These are phyloP conservation scores for Irpex lacteus DNA, from an alignment of 1,284 basidiomycete genomes.

Conservation along the genomic window DNA sequence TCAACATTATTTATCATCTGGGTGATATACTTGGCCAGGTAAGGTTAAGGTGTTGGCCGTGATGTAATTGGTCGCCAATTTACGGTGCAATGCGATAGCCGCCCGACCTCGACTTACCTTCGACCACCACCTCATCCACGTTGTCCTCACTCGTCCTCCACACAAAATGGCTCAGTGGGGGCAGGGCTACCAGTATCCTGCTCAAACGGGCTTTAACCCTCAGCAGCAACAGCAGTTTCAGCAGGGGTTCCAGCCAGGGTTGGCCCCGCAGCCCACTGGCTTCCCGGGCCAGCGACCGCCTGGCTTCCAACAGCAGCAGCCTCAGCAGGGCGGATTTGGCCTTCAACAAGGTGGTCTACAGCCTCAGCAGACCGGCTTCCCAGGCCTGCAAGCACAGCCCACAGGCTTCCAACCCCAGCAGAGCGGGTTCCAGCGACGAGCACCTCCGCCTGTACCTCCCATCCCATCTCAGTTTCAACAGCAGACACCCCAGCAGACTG, in stretches of 20 bases:
- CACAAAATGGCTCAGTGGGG: conserved; percentile 59
- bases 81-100: background rate
- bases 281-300: conserved; percentile 32
- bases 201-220: conserved; percentile 57
- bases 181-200: conserved; percentile 56
- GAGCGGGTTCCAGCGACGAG: conserved; percentile 47
- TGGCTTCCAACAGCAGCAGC: conserved; percentile 34
- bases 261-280: conserved; percentile 39
- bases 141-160: background rate
- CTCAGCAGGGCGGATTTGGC: conserved; percentile 31
- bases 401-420: conserved; percentile 30
- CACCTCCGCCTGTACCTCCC: conserved; percentile 61
- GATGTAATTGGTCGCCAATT: background rate
- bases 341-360: conserved; percentile 36
- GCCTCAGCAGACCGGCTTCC: conserved; percentile 49
- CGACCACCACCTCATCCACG: conserved; percentile 2
- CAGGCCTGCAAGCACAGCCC: conserved; percentile 32
- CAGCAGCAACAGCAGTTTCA: conserved; percentile 35
- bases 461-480: conserved; percentile 56
- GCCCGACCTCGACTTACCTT: conserved; percentile 1
- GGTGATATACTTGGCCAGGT: no score
- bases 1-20: no score
- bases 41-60: no score
- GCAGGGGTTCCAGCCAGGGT: conserved; percentile 26
- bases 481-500: conserved; percentile 28